These are phyloP conservation scores for Elsinoe ampelina DNA, from an alignment of 2,329 filamentous ascomycete genomes.

Conservation along the genomic window DNA sequence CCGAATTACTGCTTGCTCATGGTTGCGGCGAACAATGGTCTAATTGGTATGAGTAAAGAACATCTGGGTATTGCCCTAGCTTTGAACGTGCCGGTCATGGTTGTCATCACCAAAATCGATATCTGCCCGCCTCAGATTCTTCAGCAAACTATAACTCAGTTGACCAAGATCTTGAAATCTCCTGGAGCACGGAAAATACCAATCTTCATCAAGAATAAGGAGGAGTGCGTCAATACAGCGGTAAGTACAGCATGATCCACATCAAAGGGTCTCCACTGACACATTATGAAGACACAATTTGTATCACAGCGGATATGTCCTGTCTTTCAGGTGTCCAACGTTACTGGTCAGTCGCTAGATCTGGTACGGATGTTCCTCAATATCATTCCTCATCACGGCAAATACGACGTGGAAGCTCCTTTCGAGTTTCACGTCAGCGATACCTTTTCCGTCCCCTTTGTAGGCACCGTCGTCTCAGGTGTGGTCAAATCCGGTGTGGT, in stretches of 20 bases:
- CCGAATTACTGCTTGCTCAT: slow-evolving; percentile 97
- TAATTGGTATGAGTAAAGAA: slow-evolving; percentile 98
- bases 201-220: slow-evolving; percentile 83
- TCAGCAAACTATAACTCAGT: slow-evolving; percentile 82
- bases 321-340: slow-evolving; percentile 96
- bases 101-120: slow-evolving; percentile 95
- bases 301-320: slow-evolving; percentile 92
- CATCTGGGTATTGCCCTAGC: slow-evolving; percentile 91
- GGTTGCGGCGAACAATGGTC: slow-evolving; percentile 95
- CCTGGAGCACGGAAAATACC: slow-evolving; percentile 92
- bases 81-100: slow-evolving; percentile 94
- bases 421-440: slow-evolving; percentile 97
- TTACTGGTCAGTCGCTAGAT: slow-evolving; percentile 84
- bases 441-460: slow-evolving; percentile 94
- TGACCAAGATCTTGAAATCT: slow-evolving; percentile 87
- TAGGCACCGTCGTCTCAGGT: slow-evolving; percentile 90
- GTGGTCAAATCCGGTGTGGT: slow-evolving; percentile 77
- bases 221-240: slow-evolving; percentile 89
- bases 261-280: background rate
- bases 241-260: slow-evolving; percentile 18
- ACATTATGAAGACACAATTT: slow-evolving; percentile 59
- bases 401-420: slow-evolving; percentile 77
- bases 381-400: slow-evolving; percentile 86
- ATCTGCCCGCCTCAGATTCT: slow-evolving; percentile 95
- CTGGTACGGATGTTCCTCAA: slow-evolving; percentile 89